Evolutionary conservation across 2,329 filamentous ascomycete genomes (phyloP).

Genomic region (Aspergillus sp.): DNA sequence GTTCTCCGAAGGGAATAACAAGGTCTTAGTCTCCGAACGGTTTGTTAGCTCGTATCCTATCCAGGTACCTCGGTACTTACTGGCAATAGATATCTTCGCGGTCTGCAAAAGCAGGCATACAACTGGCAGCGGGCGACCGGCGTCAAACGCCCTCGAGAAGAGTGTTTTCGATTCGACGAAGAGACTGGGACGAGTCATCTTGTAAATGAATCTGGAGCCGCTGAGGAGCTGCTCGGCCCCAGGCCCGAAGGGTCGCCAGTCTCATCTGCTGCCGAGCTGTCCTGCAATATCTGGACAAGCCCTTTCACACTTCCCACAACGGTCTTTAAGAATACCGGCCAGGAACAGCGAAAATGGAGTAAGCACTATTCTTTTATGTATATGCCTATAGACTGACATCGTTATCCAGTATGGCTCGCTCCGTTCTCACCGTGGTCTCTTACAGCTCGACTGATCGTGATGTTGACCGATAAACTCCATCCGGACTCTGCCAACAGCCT

Average conservation of each 20-base stretch:
- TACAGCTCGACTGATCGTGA: conserved; percentile 21
- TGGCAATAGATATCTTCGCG: conserved; percentile 8
- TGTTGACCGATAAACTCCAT: conserved; percentile 23
- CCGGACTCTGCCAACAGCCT: conserved; percentile 28
- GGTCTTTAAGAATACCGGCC: conserved; percentile 16
- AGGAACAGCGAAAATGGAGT: conserved; percentile 38
- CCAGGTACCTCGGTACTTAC: no score
- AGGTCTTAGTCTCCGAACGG: conserved; percentile 35
- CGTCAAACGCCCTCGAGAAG: not conserved
- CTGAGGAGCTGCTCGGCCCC: not conserved
- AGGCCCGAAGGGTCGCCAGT: not conserved
- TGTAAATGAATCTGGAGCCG: not conserved
- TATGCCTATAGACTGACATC: not conserved
- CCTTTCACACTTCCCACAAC: conserved; percentile 19
- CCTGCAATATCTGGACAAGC: conserved; percentile 19
- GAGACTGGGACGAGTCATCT: not conserved
- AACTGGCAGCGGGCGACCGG: not conserved
- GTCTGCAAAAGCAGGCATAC: conserved; percentile 15
- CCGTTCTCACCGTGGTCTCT: conserved; percentile 26
- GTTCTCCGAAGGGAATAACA: conserved; percentile 23
- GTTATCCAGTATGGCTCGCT: conserved; percentile 10
- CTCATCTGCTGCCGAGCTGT: not conserved
- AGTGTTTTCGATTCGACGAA: not conserved
- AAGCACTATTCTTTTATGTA: conserved; percentile 6
- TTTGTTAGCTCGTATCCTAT: conserved; percentile 7